Conservation (phyloP, 2,329 filamentous ascomycete genomes). For the Trichoderma sp. region DNA sequence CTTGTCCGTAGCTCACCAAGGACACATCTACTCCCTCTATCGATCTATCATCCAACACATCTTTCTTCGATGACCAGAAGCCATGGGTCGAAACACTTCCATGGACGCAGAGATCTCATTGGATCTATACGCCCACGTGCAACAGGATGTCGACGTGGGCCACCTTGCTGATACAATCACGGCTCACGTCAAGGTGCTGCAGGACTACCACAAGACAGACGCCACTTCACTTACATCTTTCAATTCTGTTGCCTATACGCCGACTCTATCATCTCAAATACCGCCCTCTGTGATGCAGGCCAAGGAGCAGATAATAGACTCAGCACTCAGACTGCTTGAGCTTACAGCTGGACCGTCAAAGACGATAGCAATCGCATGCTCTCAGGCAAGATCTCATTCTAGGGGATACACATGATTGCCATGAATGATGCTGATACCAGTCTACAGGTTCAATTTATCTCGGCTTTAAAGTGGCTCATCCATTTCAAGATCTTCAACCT, state of each 20-base stretch:
- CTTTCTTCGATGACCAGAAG: neutral
- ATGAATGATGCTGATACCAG: neutral
- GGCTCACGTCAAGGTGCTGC: neutral
- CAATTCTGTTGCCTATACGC: neutral
- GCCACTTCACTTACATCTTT: neutral
- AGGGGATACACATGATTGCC: neutral
- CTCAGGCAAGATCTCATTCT: neutral
- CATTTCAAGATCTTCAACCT: slow-evolving; percentile 5
- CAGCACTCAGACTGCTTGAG: neutral
- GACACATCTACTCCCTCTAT: neutral
- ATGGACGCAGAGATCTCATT: neutral
- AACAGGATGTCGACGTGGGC: neutral
- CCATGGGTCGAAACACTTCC: neutral
- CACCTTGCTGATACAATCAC: neutral
- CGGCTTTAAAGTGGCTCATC: neutral
- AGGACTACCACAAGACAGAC: neutral
- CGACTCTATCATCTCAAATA: neutral
- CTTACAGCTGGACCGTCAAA: slow-evolving; percentile 3
- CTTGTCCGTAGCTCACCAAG: neutral
- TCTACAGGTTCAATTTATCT: neutral
- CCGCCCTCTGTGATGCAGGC: neutral
- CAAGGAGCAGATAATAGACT: neutral
- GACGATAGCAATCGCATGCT: neutral
- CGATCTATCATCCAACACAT: neutral
- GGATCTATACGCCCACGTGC: neutral